phyloP scores from a whole-genome alignment of 2,329 filamentous ascomycete species.

The Cladophialophora psammophila region DNA sequence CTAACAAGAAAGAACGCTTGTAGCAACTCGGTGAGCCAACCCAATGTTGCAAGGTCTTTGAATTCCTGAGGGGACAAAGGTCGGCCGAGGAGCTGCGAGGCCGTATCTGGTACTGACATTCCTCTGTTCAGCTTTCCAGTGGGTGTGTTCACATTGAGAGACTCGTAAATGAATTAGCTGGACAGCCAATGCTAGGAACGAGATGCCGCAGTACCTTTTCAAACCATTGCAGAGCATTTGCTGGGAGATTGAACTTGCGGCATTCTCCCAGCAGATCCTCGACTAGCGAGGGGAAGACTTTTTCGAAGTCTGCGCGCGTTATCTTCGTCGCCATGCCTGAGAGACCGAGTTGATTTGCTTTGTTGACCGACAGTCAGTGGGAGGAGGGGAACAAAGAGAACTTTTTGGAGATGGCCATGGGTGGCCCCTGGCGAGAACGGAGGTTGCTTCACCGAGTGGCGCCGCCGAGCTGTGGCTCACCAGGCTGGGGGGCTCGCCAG shows the following conservation, averaged over 20 bases:
- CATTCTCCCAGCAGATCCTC: constrained; percentile 81
- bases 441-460: constrained; percentile 27
- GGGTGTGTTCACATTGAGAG: constrained; percentile 81
- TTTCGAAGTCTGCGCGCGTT: constrained; percentile 77
- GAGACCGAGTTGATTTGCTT: constrained; percentile 4
- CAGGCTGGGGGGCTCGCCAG: not conserved
- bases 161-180: constrained; percentile 59
- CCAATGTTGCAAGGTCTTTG: constrained; percentile 84
- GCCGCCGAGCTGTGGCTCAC: constrained; percentile 21
- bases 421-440: constrained; percentile 9
- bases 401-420: constrained; percentile 18
- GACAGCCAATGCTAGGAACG: not conserved
- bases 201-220: constrained; percentile 66
- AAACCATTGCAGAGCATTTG: constrained; percentile 84
- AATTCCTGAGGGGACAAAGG: constrained; percentile 81
- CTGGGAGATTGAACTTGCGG: constrained; percentile 80
- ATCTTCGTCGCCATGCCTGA: constrained; percentile 73
- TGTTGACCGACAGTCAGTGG: constrained; percentile 28
- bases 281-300: constrained; percentile 84
- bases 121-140: constrained; percentile 99
- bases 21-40: constrained; percentile 97
- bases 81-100: constrained; percentile 76
- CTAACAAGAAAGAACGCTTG: constrained; percentile 99
- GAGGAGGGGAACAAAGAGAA: constrained; percentile 17
- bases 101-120: constrained; percentile 95